phyloP scores from a whole-genome alignment of 805 yeast genomes.

The Zygoascus bituminiphila region DNA sequence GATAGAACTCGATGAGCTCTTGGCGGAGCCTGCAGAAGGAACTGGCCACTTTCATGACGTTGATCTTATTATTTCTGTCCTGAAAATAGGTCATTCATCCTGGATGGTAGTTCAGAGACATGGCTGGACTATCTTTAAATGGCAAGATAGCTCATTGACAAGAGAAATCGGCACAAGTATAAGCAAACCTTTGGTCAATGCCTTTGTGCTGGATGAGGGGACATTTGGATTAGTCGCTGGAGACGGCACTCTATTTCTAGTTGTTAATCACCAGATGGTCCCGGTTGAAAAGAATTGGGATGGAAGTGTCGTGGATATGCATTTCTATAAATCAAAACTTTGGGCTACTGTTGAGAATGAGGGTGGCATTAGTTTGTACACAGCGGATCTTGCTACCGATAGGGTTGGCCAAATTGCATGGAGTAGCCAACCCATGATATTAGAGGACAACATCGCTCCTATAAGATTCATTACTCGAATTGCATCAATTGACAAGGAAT shows the following conservation, averaged over 20 bases:
- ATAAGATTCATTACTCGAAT: not conserved
- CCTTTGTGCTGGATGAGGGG: constrained; percentile 2
- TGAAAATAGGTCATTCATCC: constrained; percentile 8
- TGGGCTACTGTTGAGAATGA: constrained; percentile 4
- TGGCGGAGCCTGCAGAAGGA: not conserved
- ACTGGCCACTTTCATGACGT: constrained; percentile 2
- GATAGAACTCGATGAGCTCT: not conserved
- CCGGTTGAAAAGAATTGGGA: constrained; percentile 8
- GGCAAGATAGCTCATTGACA: constrained; percentile 12
- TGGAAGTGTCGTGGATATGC: not conserved
- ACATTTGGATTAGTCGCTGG: constrained; percentile 11
- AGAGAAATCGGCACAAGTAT: constrained; percentile 13
- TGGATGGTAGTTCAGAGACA: constrained; percentile 15
- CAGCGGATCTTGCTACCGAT: not conserved
- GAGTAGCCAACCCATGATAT: not conserved
- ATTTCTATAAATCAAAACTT: not conserved
- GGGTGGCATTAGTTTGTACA: not conserved
- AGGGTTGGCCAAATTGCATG: constrained; percentile 2
- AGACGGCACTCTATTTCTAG: constrained; percentile 12
- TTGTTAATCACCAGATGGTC: constrained; percentile 11
- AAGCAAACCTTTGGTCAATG: constrained; percentile 2
- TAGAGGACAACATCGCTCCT: not conserved
- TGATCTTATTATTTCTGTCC: constrained; percentile 7
- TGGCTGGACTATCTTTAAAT: constrained; percentile 15
- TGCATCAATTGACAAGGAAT: not conserved